Percentiles rank a stretch among this genome's conserved stretches.
These are phyloP conservation scores for Nothophoma quercina DNA, from an alignment of 2,329 filamentous ascomycete genomes.

Conservation along the genomic window DNA sequence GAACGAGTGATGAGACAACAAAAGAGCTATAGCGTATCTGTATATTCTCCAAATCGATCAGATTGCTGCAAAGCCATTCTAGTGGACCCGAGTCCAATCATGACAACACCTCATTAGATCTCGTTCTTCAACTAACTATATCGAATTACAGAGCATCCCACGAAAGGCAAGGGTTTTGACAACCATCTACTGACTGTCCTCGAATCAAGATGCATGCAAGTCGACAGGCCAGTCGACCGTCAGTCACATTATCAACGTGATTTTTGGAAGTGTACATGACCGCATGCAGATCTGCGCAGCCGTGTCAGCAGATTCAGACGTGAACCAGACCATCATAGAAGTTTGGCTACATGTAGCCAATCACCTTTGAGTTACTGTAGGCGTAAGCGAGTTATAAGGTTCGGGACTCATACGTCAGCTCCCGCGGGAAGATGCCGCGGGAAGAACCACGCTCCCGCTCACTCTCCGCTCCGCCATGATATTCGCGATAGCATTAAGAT, in stretches of 20 bases:
- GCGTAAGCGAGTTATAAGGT: background rate
- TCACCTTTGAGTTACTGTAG: background rate
- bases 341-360: background rate
- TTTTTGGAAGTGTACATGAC: background rate
- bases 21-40: too few species aligned
- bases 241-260: background rate
- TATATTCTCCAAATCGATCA: too few species aligned
- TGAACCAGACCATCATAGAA: background rate
- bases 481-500: background rate
- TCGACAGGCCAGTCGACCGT: background rate
- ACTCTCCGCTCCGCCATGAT: too few species aligned
- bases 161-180: too few species aligned
- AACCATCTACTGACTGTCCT: too few species aligned
- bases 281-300: background rate
- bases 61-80: too few species aligned
- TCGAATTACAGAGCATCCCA: too few species aligned
- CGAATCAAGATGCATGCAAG: too few species aligned
- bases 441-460: background rate
- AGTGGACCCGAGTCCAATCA: too few species aligned
- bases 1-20: too few species aligned
- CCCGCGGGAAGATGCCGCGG: conserved; percentile 18
- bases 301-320: background rate
- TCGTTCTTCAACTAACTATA: too few species aligned
- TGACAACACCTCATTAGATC: too few species aligned
- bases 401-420: background rate